Conservation (phyloP, 192 early-diverging fungal species). For the Entomortierella beljakovae region DNA sequence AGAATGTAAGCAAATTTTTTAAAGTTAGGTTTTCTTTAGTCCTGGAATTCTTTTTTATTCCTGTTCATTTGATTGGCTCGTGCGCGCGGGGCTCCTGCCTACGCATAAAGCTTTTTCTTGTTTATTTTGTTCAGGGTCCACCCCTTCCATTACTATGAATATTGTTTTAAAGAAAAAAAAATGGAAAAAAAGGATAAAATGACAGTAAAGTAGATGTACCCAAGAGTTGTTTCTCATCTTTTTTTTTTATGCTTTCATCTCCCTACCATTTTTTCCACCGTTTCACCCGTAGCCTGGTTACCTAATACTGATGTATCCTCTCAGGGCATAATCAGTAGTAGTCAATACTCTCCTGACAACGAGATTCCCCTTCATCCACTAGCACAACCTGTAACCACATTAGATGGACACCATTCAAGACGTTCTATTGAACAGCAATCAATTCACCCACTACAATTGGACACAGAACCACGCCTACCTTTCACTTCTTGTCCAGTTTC, state of each 20-base stretch:
- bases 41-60: conserved; percentile 4
- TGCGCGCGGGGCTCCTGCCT: background rate
- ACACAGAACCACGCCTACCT: conserved; percentile 12
- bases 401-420: background rate
- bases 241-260: background rate
- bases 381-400: background rate
- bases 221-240: background rate
- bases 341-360: no score
- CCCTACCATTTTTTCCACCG: background rate
- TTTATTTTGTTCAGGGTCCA: no score
- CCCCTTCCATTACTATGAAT: no score
- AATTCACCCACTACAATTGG: conserved; percentile 31
- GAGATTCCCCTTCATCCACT: conserved; percentile 1
- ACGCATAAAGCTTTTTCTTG: background rate
- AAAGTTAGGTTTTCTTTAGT: no score
- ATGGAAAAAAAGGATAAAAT: background rate
- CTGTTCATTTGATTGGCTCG: conserved; percentile 6
- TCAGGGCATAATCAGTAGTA: no score
- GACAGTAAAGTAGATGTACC: background rate
- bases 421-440: conserved; percentile 1
- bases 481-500: conserved; percentile 1
- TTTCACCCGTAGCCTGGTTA: background rate
- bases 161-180: background rate
- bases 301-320: background rate
- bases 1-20: conserved; percentile 9